Conservation (phyloP, 2,329 filamentous ascomycete species). For the Colletotrichum tanaceti region DNA sequence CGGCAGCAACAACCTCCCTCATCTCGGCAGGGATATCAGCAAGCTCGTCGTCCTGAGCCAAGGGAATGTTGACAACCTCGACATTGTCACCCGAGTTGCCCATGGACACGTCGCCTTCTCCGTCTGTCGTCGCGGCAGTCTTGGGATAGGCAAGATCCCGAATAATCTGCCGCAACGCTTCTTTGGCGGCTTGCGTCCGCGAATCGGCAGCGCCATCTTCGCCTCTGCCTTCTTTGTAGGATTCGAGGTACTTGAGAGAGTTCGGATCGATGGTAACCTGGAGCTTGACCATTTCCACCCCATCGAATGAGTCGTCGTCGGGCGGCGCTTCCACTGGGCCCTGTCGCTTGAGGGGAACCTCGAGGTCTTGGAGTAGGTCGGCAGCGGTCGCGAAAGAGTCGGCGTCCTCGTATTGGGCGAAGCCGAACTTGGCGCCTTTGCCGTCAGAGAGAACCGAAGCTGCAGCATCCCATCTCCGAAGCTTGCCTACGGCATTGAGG, state of each 20-base stretch:
- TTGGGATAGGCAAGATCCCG: conserved; percentile 78
- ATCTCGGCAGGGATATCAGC: conserved; percentile 96
- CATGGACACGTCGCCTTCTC: conserved; percentile 77
- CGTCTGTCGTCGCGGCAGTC: conserved; percentile 62
- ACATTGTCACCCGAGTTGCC: conserved; percentile 75
- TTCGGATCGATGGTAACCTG: conserved; percentile 83
- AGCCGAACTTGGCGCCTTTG: conserved; percentile 89
- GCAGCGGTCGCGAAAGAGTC: conserved; percentile 88
- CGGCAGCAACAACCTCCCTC: conserved; percentile 92
- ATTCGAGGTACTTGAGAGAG: conserved; percentile 86
- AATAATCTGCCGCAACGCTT: conserved; percentile 75
- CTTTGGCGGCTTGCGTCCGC: conserved; percentile 75
- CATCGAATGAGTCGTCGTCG: conserved; percentile 59
- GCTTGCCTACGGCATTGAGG: conserved; percentile 78
- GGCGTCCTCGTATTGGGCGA: conserved; percentile 93
- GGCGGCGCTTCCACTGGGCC: conserved; percentile 56
- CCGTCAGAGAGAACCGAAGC: conserved; percentile 71
- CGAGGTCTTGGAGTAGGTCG: conserved; percentile 83
- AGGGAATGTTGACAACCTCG: conserved; percentile 89
- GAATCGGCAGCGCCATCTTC: conserved; percentile 74
- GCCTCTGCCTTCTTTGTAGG: conserved; percentile 75
- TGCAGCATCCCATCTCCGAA: conserved; percentile 87
- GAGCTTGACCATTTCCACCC: conserved; percentile 76
- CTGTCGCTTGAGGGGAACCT: conserved; percentile 85
- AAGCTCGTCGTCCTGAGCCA: conserved; percentile 90